Evolutionary conservation across 108 stramenopile genomes (phyloP), one percentile per base, ranked within the genome.

Genomic region (Aureococcus anophagefferens): DNA sequence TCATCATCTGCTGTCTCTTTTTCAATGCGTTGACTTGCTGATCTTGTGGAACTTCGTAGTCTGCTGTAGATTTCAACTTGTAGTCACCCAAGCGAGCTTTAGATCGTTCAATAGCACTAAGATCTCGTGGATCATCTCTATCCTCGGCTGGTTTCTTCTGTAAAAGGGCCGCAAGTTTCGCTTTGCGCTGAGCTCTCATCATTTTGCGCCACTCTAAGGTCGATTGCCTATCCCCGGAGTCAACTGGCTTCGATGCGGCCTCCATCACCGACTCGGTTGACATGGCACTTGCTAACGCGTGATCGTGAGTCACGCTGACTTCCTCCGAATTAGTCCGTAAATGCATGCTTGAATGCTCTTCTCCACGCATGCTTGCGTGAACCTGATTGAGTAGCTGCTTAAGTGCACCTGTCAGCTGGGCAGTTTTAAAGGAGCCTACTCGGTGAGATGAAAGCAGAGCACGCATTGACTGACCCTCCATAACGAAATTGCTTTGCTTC

Each of bases 31-130:
- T 80, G 17, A 86, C 69, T 64, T 83, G 81, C 81, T 75, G 82
- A 40, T 77, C 77, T 46, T 72, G 80, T 1, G 87, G 85, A 9
- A 88, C 85, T 68, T 78, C 76, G 69, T 86, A 88, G 64, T 72
- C 76, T 15, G 70, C 70, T 13, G 79, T 72, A 18, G 76, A 73
- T 74, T 88, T 88, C 31, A 88, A 63, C 64, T 82, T 82, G 80
- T 77, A 85, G 75, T 84, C 83, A 0, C 87, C 87, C 68, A 81
- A 69, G 51, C 37, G 35, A 30, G 69, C 34, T 17, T 51, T 37
- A 21, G 83, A 81, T 31, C 69, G 51, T 5, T 67, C 66, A 65
- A 86, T 78, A 31, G 83, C 79, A 16, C 31, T 76, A 0, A 80
- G 74, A 35, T 84, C 83, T 25, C 69, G 30, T 4, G 80, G 77